Conservation (phyloP, 805 yeast species). For the Komagataella pseudopastoris region DNA sequence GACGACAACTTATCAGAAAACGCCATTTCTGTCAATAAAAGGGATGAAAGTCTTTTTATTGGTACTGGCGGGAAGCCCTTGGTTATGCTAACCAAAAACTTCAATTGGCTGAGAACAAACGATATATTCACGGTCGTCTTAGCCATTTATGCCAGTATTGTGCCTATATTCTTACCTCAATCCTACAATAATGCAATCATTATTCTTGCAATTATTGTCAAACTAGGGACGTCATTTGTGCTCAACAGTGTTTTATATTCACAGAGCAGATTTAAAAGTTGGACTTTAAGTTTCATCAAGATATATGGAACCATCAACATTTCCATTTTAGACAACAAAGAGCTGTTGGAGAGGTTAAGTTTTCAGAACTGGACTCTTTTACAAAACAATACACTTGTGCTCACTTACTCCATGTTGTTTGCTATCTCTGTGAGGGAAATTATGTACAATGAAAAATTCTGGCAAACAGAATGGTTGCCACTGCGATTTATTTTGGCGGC, state of each 20-base stretch:
- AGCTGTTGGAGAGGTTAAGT: conserved; percentile 19
- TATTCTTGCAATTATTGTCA: conserved; percentile 24
- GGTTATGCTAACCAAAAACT: conserved; percentile 42
- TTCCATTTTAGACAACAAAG: conserved; percentile 2
- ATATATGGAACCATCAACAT: conserved; percentile 51
- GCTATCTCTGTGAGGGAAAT: conserved; percentile 5
- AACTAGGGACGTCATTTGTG: conserved; percentile 33
- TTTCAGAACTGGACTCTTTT: conserved; percentile 62
- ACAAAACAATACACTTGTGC: conserved; percentile 19
- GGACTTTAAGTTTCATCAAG: conserved; percentile 52
- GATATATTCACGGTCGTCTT: conserved; percentile 40
- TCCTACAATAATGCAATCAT: conserved; percentile 19
- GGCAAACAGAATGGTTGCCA: conserved; percentile 26
- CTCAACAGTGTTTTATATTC: conserved; percentile 36
- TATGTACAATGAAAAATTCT: conserved; percentile 5
- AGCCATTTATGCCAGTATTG: conserved; percentile 23
- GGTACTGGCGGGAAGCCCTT: conserved; percentile 21
- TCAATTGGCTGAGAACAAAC: conserved; percentile 48
- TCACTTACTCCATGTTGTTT: conserved; percentile 6
- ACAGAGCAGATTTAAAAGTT: conserved; percentile 48
- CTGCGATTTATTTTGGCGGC: conserved; percentile 47
- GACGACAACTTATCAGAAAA: conserved; percentile 1
- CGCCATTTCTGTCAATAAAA: conserved; percentile 18
- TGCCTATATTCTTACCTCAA: conserved; percentile 24
- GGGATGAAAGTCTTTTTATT: conserved; percentile 6